A percentile compares a stretch with the other conserved stretches of the same genome.
phyloP scores from a whole-genome alignment of 768 basidiomycete genomes.

The Fibroporia radiculosa region DNA sequence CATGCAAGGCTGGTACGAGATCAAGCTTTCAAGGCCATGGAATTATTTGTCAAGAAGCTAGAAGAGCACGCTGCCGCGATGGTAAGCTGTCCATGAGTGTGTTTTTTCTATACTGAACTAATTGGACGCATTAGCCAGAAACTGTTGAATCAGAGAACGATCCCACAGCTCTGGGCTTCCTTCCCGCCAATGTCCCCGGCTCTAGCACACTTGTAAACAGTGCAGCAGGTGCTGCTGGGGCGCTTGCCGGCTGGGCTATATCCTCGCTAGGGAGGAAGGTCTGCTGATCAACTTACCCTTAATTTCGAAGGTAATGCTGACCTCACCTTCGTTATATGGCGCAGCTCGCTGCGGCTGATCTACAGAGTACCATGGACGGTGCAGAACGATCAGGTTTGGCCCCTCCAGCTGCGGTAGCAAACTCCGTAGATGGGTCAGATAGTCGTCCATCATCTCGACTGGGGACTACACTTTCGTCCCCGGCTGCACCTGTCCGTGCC shows the following conservation, averaged over 20 bases:
- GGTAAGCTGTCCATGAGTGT: slow-evolving; percentile 40
- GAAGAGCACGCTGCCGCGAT: slow-evolving; percentile 74
- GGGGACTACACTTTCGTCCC: slow-evolving; percentile 17
- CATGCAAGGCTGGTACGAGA: slow-evolving; percentile 75
- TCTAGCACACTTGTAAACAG: slow-evolving; percentile 63
- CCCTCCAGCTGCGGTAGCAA: slow-evolving; percentile 23
- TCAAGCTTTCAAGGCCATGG: slow-evolving; percentile 91
- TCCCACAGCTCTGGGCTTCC: slow-evolving; percentile 8
- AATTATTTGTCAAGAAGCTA: slow-evolving; percentile 77
- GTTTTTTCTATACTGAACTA: neutral
- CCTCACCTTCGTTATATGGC: slow-evolving; percentile 1
- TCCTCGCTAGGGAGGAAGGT: slow-evolving; percentile 84
- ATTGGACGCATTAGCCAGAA: slow-evolving; percentile 40
- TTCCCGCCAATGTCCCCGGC: slow-evolving; percentile 14
- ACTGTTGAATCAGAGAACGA: slow-evolving; percentile 29
- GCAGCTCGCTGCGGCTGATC: slow-evolving; percentile 64
- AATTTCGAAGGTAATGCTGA: neutral
- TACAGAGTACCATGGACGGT: slow-evolving; percentile 56
- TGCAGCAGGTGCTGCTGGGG: slow-evolving; percentile 87
- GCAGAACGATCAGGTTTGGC: slow-evolving; percentile 37
- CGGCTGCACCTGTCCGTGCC: slow-evolving; percentile 10
- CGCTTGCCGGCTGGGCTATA: slow-evolving; percentile 94
- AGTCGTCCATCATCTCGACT: neutral
- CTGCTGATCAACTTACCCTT: slow-evolving; percentile 4
- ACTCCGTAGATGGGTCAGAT: neutral